These are phyloP conservation scores for Paecilomyces dactylethromorphus DNA, from an alignment of 2,329 filamentous ascomycete genomes.

Conservation along the genomic window DNA sequence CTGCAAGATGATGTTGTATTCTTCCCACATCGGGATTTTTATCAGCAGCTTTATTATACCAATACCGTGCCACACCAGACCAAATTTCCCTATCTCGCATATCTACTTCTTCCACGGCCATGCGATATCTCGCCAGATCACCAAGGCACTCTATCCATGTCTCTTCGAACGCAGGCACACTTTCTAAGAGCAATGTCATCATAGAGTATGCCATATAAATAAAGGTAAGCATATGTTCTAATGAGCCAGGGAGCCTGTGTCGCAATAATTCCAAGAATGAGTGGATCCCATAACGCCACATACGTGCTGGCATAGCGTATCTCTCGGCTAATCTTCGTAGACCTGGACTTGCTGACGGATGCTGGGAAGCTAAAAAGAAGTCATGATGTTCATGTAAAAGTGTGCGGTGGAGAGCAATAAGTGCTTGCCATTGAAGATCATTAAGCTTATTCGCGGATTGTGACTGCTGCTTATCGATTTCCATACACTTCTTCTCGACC, in stretches of 20 bases:
- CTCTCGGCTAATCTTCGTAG: slow-evolving; percentile 66
- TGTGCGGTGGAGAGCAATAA: slow-evolving; percentile 76
- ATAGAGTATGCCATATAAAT: slow-evolving; percentile 86
- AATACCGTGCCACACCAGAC: slow-evolving; percentile 71
- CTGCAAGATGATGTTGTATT: slow-evolving; percentile 80
- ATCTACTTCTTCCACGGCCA: slow-evolving; percentile 86
- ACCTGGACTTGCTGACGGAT: slow-evolving; percentile 66
- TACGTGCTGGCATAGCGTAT: slow-evolving; percentile 84
- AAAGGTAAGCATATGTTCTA: slow-evolving; percentile 87
- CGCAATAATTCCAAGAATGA: slow-evolving; percentile 72
- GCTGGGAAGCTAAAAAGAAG: slow-evolving; percentile 80
- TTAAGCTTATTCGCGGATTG: slow-evolving; percentile 47
- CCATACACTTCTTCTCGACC: slow-evolving; percentile 82
- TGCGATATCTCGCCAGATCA: slow-evolving; percentile 75
- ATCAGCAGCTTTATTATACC: slow-evolving; percentile 80
- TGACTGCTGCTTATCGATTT: slow-evolving; percentile 63
- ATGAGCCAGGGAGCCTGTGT: slow-evolving; percentile 64
- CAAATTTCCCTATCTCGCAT: slow-evolving; percentile 69
- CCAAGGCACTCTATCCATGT: slow-evolving; percentile 94
- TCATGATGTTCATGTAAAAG: slow-evolving; percentile 77
- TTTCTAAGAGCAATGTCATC: slow-evolving; percentile 82
- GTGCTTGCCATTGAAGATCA: slow-evolving; percentile 73
- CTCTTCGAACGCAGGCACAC: slow-evolving; percentile 72
- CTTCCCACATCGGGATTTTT: slow-evolving; percentile 68
- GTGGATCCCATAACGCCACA: slow-evolving; percentile 93